These are phyloP conservation scores for Scutellaria baicalensis DNA, from an alignment of 257 asterid species.

Conservation along the genomic window DNA sequence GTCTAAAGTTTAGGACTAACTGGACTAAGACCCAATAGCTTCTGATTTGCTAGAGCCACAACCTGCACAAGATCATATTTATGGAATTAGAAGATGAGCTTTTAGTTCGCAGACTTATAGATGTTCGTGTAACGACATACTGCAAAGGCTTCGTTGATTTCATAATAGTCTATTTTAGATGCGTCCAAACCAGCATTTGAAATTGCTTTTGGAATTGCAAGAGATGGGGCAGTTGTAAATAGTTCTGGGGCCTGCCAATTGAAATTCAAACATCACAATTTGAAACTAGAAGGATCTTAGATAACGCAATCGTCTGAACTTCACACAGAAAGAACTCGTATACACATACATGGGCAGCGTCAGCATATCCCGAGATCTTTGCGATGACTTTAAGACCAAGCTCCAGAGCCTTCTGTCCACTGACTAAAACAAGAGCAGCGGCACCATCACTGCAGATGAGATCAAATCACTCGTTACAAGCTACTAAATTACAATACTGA, in stretches of 20 bases:
- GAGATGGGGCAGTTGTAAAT: conserved; percentile 91
- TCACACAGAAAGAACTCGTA: neutral
- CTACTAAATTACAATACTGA: neutral
- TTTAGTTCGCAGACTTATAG: neutral
- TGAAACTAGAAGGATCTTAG: neutral
- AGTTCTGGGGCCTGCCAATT: conserved; percentile 83
- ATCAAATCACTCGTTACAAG: conserved; percentile 16
- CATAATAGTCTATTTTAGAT: conserved; percentile 82
- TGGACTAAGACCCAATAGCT: conserved; percentile 60
- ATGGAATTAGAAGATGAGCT: neutral
- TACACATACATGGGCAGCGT: conserved; percentile 84
- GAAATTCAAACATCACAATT: conserved; percentile 8
- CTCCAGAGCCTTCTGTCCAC: conserved; percentile 78
- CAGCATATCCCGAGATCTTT: conserved; percentile 88
- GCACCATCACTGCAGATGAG: conserved; percentile 82
- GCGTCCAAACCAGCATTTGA: conserved; percentile 77
- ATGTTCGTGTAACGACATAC: conserved; percentile 33
- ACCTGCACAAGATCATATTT: conserved; percentile 45
- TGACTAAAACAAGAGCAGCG: conserved; percentile 93
- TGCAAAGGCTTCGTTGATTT: conserved; percentile 95
- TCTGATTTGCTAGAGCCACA: conserved; percentile 96
- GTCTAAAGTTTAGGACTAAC: conserved; percentile 39
- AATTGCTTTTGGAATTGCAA: conserved; percentile 94
- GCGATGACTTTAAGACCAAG: conserved; percentile 86
- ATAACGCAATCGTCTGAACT: too few species aligned